Conservation (phyloP, 2,329 filamentous ascomycete species). For the Epichloe sylvatica region DNA sequence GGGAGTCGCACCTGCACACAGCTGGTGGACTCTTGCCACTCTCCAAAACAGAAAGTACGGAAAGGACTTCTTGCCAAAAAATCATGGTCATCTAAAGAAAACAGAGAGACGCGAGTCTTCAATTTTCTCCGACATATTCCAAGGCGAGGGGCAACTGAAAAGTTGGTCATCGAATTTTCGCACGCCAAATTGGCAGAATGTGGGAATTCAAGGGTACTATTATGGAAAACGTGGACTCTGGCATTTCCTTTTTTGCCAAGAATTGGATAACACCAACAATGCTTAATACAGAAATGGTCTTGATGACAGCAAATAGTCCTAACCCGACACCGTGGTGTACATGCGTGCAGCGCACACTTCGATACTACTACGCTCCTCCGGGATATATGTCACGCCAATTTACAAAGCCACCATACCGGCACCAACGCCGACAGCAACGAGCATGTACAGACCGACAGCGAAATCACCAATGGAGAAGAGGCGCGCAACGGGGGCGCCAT, state of each 20-base stretch:
- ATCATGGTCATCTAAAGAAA: too few species aligned
- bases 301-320: neutral
- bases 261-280: slow-evolving; percentile 15
- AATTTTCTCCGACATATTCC: too few species aligned
- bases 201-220: neutral
- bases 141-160: too few species aligned
- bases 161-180: too few species aligned
- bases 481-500: slow-evolving; percentile 18
- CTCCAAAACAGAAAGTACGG: too few species aligned
- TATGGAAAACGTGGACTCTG: slow-evolving; percentile 10
- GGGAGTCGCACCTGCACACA: neutral
- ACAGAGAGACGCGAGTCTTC: too few species aligned
- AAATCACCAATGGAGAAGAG: slow-evolving; percentile 33
- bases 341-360: slow-evolving; percentile 6
- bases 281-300: slow-evolving; percentile 11
- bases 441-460: slow-evolving; percentile 35
- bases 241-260: slow-evolving; percentile 14
- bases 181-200: too few species aligned
- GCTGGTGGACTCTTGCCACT: too few species aligned
- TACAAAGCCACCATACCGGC: slow-evolving; percentile 41
- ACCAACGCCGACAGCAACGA: slow-evolving; percentile 38
- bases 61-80: too few species aligned
- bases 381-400: slow-evolving; percentile 9
- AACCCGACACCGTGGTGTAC: neutral
- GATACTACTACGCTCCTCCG: slow-evolving; percentile 3